Evolutionary conservation across 2,329 filamentous ascomycete species (phyloP), one percentile per base, ranked within the genome.

Genomic region (Colletotrichum abscissum): DNA sequence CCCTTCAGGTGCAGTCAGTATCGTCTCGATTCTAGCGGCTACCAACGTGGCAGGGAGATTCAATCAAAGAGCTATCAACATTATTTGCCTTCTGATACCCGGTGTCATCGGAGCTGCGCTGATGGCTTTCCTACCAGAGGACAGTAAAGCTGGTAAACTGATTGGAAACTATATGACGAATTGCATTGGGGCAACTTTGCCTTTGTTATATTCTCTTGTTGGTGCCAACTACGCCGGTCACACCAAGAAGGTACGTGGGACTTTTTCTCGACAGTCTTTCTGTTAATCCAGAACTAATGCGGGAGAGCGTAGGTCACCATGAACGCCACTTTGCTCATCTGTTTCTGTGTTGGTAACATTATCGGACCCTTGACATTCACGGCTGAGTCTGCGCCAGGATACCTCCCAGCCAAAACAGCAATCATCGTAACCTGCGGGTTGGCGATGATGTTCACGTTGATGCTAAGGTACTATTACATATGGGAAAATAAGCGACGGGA

Each of bases 161-260:
- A 87, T 85, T 0, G 91, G 88, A 0, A 93, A 93, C 79, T 93
- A 93, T 75, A 83, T 93, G 1, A 85, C 93, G 0, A 89, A 91
- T 0, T 93, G 92, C 78, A 82, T 93, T 9, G 93, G 91, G 71
- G 90, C 90, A 1, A 89, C 88, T 1, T 92, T 92, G 75, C 91
- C 91, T 0, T 82, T 94, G 6, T 87, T 93, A 35, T 89, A 93
- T 0, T 87, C 89, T 0, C 93, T 92, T 91, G 91, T 93, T 67
- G 87, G 93, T 6, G 90, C 88, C 8, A 94, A 94, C 79, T 93
- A 91, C 0, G 92, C 86, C 0, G 92, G 92, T 8, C 89, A 88
- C 14, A 93, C 91, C 3, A 93, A 94, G 81, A 92, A 92, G 77
- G 69, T 63, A 12, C 26, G 56, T 14, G 6, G 12, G 16, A 5